These are phyloP conservation scores for Penicillium simplicissimum DNA, from an alignment of 495 filamentous ascomycete genomes.

Conservation along the genomic window DNA sequence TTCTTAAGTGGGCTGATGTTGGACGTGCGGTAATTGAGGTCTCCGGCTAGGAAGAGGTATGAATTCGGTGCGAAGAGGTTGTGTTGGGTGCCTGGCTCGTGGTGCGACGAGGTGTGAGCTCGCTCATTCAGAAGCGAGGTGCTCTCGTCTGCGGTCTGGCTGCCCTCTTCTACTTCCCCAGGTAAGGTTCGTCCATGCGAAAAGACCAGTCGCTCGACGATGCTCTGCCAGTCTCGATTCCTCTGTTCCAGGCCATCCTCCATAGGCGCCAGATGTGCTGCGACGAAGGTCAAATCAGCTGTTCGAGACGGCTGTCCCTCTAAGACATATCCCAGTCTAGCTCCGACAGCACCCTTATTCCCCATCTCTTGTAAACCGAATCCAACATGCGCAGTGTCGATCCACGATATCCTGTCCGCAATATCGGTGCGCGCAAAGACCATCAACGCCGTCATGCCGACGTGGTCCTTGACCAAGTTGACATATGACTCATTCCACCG, in stretches of 20 bases:
- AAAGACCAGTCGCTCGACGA: constrained; percentile 80
- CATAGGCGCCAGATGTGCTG: constrained; percentile 87
- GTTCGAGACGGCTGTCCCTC: constrained; percentile 33
- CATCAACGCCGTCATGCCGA: constrained; percentile 88
- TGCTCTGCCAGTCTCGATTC: constrained; percentile 82
- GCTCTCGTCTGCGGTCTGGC: constrained; percentile 39
- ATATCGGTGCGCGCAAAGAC: constrained; percentile 67
- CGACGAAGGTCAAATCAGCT: constrained; percentile 75
- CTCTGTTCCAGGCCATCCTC: constrained; percentile 68
- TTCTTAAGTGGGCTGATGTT: constrained; percentile 54
- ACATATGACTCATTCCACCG: constrained; percentile 48
- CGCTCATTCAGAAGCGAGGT: constrained; percentile 41
- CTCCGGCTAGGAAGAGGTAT: constrained; percentile 84
- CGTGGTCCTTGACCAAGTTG: constrained; percentile 60
- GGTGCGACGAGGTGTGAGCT: constrained; percentile 20
- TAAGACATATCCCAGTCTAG: constrained; percentile 61
- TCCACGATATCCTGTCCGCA: constrained; percentile 51
- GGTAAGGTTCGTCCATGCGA: constrained; percentile 9
- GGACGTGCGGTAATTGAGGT: constrained; percentile 91
- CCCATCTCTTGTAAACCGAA: constrained; percentile 85
- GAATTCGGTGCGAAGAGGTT: constrained; percentile 70
- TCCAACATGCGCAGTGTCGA: constrained; percentile 74
- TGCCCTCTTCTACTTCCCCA: constrained; percentile 6
- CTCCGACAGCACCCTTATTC: constrained; percentile 89
- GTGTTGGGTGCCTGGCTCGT: constrained; percentile 22